Base-by-base conservation (phyloP, 2,329 filamentous ascomycete genomes). In the Coleophoma crateriformis region DNA sequence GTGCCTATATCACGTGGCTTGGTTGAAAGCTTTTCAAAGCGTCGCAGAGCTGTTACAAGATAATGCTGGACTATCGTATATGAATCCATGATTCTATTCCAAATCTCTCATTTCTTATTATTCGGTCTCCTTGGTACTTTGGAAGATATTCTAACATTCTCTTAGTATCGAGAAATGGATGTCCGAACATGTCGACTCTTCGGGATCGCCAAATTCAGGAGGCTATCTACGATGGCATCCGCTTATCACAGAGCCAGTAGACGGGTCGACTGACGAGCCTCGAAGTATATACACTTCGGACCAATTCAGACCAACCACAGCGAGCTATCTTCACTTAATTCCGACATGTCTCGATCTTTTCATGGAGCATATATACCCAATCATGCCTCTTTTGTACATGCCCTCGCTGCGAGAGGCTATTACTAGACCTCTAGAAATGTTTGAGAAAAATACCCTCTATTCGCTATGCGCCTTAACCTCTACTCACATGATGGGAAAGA, bases 281-380 rank as follows among this genome's bases (percentile, higher is more conserved):
- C 47, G 48, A 14, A 56, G 57, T 19, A 56, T 60, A 57, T 62
- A 64, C 63, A 67, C 68, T 55, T 63, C 65, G 64, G 58, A 66
- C 68, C 59, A 66, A 71, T 58, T 58, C 61, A 63, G 74, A 56
- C 67, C 73, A 60, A 71, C 73, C 55, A 65, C 72, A 54, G 65
- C 75, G 54, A 68, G 61, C 64, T 83, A 65, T 57, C 76, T 61
- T 63, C 71, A 63, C 63, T 70, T 68, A 61, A 74, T 68, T 55
- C 81, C 68, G 63, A 78, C 60, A 65, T 83, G 79, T 60, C 69
- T 84, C 50, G 79, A 84, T 41, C 78, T 79, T 54, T 85, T 79
- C 66, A 80, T 82, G 65, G 69, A 73, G 57, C 73, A 82, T 61
- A 74, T 84, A 47, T 84, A 84, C 55, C 79, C 80, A n/a, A 80